A percentile compares a stretch with the other conserved stretches of the same genome.
Evolutionary conservation across 805 yeast genomes (phyloP).

Genomic region (Blastobotrys chiropterorum): DNA sequence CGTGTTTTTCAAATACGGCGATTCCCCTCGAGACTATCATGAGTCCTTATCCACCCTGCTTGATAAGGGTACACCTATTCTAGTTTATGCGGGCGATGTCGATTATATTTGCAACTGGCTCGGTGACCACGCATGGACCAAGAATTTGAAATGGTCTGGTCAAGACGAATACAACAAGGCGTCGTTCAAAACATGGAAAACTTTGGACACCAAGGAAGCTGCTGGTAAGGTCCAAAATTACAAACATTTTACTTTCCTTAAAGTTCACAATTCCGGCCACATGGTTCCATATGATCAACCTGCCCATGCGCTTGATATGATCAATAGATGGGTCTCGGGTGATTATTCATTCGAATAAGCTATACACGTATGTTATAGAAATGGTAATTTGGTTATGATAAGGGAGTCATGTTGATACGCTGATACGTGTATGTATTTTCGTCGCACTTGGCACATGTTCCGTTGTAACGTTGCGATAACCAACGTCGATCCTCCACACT

Average conservation of each 20-base stretch:
- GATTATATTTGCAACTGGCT: constrained; percentile 95
- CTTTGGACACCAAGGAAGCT: constrained; percentile 16
- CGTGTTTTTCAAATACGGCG: constrained; percentile 77
- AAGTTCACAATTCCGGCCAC: constrained; percentile 82
- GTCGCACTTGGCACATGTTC: no score
- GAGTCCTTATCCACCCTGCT: constrained; percentile 58
- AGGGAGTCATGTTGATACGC: no score
- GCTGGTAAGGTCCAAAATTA: constrained; percentile 67
- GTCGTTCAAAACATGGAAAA: constrained; percentile 39
- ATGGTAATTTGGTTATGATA: no score
- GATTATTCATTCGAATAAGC: constrained; percentile 33
- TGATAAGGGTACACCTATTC: constrained; percentile 67
- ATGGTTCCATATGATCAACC: constrained; percentile 52
- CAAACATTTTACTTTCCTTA: constrained; percentile 67
- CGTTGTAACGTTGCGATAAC: no score
- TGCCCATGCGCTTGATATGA: constrained; percentile 65
- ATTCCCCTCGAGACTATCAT: constrained; percentile 83
- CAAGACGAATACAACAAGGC: no score
- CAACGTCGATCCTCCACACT: no score
- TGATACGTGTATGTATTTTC: no score
- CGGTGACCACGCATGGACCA: constrained; percentile 82
- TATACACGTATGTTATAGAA: no score
- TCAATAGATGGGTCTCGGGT: constrained; percentile 78
- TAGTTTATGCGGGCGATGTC: constrained; percentile 89
- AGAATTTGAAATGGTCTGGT: constrained; percentile 57